phyloP scores from a whole-genome alignment of 805 yeast species.

The Hanseniaspora vineae region DNA sequence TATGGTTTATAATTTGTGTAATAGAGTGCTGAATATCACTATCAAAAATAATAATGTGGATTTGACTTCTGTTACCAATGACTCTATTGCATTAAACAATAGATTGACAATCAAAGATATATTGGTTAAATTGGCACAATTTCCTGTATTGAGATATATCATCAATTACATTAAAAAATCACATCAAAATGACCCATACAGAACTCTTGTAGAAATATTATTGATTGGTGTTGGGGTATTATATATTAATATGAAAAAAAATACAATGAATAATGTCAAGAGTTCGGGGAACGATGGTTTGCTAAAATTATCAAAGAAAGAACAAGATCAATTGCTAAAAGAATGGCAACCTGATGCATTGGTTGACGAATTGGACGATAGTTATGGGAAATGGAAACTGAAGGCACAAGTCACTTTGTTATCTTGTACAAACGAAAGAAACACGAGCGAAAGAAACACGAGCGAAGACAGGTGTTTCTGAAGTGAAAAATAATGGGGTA shows the following conservation, averaged over 20 bases:
- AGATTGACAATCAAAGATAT: background rate
- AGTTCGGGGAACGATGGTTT: no score
- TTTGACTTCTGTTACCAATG: no score
- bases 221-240: conserved; percentile 71
- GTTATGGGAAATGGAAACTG: conserved; percentile 38
- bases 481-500: no score
- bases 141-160: conserved; percentile 13
- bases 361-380: conserved; percentile 33
- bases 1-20: background rate
- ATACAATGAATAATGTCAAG: conserved; percentile 63
- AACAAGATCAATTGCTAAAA: conserved; percentile 68
- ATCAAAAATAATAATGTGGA: no score
- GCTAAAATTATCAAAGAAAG: conserved; percentile 42
- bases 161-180: conserved; percentile 70
- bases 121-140: background rate
- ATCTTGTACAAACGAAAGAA: background rate
- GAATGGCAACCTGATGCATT: conserved; percentile 92
- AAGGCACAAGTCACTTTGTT: conserved; percentile 13
- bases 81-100: no score
- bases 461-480: no score
- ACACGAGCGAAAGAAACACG: conserved; percentile 1
- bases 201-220: conserved; percentile 70
- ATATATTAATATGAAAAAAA: conserved; percentile 54
- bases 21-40: background rate
- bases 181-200: conserved; percentile 84